Evolutionary conservation across 2,329 filamentous ascomycete genomes (phyloP), one percentile per base, ranked within the genome.

Genomic region (Diaporthe ampelina): DNA sequence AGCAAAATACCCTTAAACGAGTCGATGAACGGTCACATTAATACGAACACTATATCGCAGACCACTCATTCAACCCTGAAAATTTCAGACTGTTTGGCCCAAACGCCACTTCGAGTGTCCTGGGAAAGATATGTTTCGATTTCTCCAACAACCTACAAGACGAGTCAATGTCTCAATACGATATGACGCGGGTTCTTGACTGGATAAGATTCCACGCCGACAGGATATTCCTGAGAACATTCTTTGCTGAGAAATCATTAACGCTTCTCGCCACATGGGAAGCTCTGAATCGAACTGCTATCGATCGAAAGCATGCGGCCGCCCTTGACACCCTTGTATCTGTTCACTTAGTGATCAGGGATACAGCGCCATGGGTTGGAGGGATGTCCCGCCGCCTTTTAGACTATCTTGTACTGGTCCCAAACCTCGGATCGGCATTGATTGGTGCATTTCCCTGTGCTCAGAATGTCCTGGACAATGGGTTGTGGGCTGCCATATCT

Each of bases 121-220:
- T 63, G 15, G 58, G 58, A 9, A 63, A 63, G 24, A 63, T 63
- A 7, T 45, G 58, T 24, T 63, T 63, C 37, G 37, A 43, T 17
- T 21, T 63, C 21, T 63, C 58, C 58, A 63, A 63, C 37, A 4
- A 11, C 15, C n/a, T 17, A 15, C 58, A 43, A 1, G 6, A 11
- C 0, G 15, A 29, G 6, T 45, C 58, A 3, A 29, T 45, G 17
- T 29, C 58, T 29, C 2, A 3, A 6, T 1, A 4, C 4, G 37
- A 26, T 11, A 11, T 45, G 37, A 45, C 4, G 21, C 21, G 24
- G 7, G 45, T 29, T 29, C 37, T 43, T 11, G 15, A 63, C 24
- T 63, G 58, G 58, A 29, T 63, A 13, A 37, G 37, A 63, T 45
- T 10, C 24, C 19, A 7, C n/a, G 37, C 11, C 3, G 37, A 45